Base-by-base conservation (phyloP, 345 rosid genomes). In the Pelargonium nanum region DNA sequence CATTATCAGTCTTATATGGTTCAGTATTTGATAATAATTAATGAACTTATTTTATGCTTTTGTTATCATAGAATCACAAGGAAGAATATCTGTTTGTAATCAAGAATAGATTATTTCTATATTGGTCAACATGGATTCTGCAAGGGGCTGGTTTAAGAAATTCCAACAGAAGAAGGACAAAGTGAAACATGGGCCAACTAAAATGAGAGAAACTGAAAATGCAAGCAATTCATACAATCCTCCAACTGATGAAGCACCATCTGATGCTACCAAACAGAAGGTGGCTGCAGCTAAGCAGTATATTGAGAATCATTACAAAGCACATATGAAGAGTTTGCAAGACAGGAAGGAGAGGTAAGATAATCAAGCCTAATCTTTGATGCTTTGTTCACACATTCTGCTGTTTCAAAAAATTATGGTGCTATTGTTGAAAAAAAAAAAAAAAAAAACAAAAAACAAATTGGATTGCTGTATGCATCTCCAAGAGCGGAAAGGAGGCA, bases 281-380 rank as follows among this genome's bases (percentile, higher is more conserved):
- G 98, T 81, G 25, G 98, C 89, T 32, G 98, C 93, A 6, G 95
- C 97, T 7, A 89, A 92, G 66, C 91, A 85, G 72, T 92, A 77
- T 63, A 92, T 89, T n/a, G 98, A 92, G 81, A 82, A 74, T 26
- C 97, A 87, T 63, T 92, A 92, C 79, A 87, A 84, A 72, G 77
- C 74, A 28, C 98, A 91, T 24, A 89, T 73, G 95, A 92, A 80
- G 73, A 91, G 81, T 50, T 81, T 85, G 60, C 91, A 77, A 64
- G 86, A 92, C 48, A 86, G 98, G 59, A 83, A 69, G 69, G 79
- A 89, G 71, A 80, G 98, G 97, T 86, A 23, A 28, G 13, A 12
- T 40, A 19, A 8, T 12, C 1, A n/a, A 17, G 16, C n/a, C 53
- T 13, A 48, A 48, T n/a, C 53, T 48, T 48, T 48, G n/a, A 48